Evolutionary conservation across 805 yeast genomes (phyloP).

Genomic region (Saturnispora dispora): DNA sequence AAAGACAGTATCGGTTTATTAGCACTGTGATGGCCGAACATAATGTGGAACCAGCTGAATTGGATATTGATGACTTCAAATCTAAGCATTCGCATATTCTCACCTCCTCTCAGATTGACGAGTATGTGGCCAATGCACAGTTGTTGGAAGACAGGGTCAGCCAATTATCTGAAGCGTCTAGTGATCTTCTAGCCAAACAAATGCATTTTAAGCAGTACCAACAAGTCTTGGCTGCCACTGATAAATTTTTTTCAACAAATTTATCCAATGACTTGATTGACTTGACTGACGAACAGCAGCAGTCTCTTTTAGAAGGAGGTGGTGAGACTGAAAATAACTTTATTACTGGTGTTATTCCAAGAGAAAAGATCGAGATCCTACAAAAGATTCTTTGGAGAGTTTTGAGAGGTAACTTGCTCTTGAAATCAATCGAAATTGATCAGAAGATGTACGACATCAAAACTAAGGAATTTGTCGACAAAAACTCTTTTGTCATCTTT

Average conservation of each 20-base stretch:
- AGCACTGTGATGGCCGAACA: constrained; percentile 39
- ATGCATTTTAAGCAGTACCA: constrained; percentile 63
- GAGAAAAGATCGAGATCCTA: constrained; percentile 58
- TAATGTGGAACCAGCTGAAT: constrained; percentile 18
- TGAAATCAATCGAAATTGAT: constrained; percentile 63
- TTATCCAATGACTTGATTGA: constrained; percentile 23
- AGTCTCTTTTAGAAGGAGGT: constrained; percentile 32
- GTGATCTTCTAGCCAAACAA: constrained; percentile 53
- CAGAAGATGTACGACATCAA: constrained; percentile 59
- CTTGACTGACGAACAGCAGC: constrained; percentile 23
- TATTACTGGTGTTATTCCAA: constrained; percentile 74
- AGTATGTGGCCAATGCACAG: constrained; percentile 50
- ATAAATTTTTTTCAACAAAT: constrained; percentile 33
- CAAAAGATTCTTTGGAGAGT: constrained; percentile 88
- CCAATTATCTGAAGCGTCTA: constrained; percentile 63
- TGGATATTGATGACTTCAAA: constrained; percentile 18
- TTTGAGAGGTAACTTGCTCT: constrained; percentile 81
- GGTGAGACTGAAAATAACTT: constrained; percentile 35
- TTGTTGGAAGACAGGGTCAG: constrained; percentile 64
- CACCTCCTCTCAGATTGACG: constrained; percentile 51
- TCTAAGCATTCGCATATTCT: constrained; percentile 15
- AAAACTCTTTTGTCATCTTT: constrained; percentile 79
- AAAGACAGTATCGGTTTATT: constrained; percentile 68
- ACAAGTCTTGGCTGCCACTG: constrained; percentile 45
- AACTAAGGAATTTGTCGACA: constrained; percentile 48